Evolutionary conservation across 2,329 filamentous ascomycete genomes (phyloP).

Genomic region (Neonectria ditissima): DNA sequence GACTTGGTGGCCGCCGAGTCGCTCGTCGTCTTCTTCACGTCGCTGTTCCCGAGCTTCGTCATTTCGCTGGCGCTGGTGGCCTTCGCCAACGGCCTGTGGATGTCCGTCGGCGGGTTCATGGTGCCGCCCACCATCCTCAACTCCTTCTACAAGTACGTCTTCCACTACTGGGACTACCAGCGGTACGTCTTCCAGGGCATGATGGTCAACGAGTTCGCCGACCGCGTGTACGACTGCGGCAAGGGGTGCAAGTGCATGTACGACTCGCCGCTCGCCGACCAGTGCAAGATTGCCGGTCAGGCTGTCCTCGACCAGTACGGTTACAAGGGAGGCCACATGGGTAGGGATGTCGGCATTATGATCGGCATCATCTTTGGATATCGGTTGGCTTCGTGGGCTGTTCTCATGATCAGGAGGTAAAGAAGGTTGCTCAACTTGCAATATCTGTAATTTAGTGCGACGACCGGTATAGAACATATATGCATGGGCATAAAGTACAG

Average conservation of each 20-base stretch:
- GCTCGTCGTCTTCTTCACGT: constrained; percentile 81
- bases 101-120: constrained; percentile 86
- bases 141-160: constrained; percentile 87
- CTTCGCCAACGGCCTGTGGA: constrained; percentile 91
- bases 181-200: constrained; percentile 89
- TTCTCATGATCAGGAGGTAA: constrained; percentile 56
- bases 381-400: constrained; percentile 69
- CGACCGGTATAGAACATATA: background rate
- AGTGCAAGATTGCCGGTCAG: constrained; percentile 78
- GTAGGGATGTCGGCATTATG: constrained; percentile 83
- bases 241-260: constrained; percentile 77
- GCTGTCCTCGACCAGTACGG: constrained; percentile 78
- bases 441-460: background rate
- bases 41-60: constrained; percentile 82
- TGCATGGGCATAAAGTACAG: background rate
- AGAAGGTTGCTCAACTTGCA: background rate
- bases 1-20: constrained; percentile 86
- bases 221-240: constrained; percentile 66
- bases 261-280: constrained; percentile 59
- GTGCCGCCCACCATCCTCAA: constrained; percentile 80
- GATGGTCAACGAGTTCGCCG: constrained; percentile 89
- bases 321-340: constrained; percentile 75
- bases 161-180: constrained; percentile 91
- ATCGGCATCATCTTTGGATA: constrained; percentile 77
- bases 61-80: constrained; percentile 82